phyloP scores from a whole-genome alignment of 2,329 filamentous ascomycete genomes.

The Emergomyces pasteurianus region DNA sequence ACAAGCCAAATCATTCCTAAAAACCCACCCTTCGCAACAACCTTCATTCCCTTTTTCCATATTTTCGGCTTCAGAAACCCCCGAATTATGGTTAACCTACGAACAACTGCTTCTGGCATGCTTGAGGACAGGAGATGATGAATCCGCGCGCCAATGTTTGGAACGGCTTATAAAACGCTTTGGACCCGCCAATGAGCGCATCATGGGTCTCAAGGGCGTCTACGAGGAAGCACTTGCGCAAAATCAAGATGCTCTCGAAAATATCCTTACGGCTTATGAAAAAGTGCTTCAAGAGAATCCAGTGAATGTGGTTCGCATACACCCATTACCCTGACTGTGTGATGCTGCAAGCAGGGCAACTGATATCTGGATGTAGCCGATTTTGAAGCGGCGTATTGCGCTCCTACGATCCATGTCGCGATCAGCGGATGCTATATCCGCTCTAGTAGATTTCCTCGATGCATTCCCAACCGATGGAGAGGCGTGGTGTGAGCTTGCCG shows the following conservation, averaged over 20 bases:
- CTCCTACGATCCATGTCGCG: conserved; percentile 64
- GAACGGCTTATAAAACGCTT: conserved; percentile 69
- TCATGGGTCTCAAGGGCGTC: conserved; percentile 72
- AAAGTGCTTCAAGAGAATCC: conserved; percentile 59
- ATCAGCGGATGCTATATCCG: conserved; percentile 58
- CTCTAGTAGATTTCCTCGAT: conserved; percentile 64
- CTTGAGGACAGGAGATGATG: conserved; percentile 71
- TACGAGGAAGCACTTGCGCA: conserved; percentile 72
- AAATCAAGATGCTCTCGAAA: conserved; percentile 52
- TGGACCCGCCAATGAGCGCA: conserved; percentile 68
- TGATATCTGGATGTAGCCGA: conserved; percentile 43
- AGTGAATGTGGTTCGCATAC: conserved; percentile 56
- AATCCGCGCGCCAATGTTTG: conserved; percentile 62
- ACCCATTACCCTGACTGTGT: background rate
- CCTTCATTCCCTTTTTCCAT: conserved; percentile 42
- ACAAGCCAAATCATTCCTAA: conserved; percentile 30
- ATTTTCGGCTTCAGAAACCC: conserved; percentile 48
- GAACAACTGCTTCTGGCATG: conserved; percentile 80
- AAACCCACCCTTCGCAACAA: conserved; percentile 37
- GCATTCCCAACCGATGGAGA: conserved; percentile 82
- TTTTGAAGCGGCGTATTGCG: conserved; percentile 73
- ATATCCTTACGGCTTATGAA: conserved; percentile 66
- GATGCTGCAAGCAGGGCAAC: background rate
- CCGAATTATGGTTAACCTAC: conserved; percentile 72
- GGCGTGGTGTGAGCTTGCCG: conserved; percentile 82